Percentiles rank a stretch among this genome's conserved stretches.
Conservation (phyloP, 345 rosid genomes). For the Linum usitatissimum region DNA sequence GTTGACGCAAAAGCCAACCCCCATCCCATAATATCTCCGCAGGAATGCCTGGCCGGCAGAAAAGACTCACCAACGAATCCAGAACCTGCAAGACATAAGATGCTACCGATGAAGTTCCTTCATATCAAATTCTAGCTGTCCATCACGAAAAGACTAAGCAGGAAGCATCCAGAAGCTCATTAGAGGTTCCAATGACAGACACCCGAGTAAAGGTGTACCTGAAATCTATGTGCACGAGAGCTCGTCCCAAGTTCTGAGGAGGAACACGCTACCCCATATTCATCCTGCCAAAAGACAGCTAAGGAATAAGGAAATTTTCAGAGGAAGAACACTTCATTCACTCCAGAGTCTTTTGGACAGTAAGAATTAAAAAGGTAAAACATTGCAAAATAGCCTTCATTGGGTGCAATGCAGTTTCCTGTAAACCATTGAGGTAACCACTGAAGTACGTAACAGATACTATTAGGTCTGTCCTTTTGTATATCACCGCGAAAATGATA, state of each 20-base stretch:
- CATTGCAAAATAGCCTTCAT: no score
- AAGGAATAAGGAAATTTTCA: slow-evolving; percentile 1
- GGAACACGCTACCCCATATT: slow-evolving; percentile 46
- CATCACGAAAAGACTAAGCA: not conserved
- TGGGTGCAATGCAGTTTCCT: no score
- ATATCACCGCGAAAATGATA: not conserved
- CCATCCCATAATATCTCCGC: slow-evolving; percentile 95
- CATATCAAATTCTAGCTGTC: not conserved
- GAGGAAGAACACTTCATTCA: no score
- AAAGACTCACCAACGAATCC: slow-evolving; percentile 75
- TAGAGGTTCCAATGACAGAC: not conserved
- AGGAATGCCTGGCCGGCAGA: slow-evolving; percentile 74
- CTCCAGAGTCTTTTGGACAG: no score
- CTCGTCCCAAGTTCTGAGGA: slow-evolving; percentile 38
- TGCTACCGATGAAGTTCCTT: not conserved
- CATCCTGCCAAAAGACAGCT: slow-evolving; percentile 43
- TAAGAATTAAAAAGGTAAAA: no score
- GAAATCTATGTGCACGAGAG: slow-evolving; percentile 56
- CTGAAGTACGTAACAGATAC: no score
- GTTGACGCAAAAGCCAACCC: slow-evolving; percentile 95
- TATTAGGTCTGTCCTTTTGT: no score
- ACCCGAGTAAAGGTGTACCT: slow-evolving; percentile 35
- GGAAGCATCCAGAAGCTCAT: not conserved
- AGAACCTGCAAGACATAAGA: slow-evolving; percentile 51
- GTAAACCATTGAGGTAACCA: no score